Evolutionary conservation across 2,329 filamentous ascomycete species (phyloP).

Genomic region (Clarireedia hainanense): DNA sequence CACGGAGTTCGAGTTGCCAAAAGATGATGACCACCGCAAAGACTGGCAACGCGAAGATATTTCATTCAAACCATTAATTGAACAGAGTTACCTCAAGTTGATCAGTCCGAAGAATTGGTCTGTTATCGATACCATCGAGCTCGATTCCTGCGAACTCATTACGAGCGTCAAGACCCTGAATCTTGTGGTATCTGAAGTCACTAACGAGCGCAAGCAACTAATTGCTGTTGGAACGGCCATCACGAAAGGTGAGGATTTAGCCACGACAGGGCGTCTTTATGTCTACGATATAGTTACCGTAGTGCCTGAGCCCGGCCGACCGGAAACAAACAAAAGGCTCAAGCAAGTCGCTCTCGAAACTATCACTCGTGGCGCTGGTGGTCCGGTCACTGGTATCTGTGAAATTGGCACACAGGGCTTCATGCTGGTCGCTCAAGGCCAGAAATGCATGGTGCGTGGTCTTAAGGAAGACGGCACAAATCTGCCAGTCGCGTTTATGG

Average conservation of each 20-base stretch:
- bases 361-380: slow-evolving; percentile 82
- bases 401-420: slow-evolving; percentile 82
- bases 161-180: slow-evolving; percentile 77
- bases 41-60: slow-evolving; percentile 70
- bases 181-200: slow-evolving; percentile 85
- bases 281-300: slow-evolving; percentile 90
- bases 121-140: slow-evolving; percentile 65
- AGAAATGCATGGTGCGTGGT: slow-evolving; percentile 95
- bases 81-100: slow-evolving; percentile 68
- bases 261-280: slow-evolving; percentile 75
- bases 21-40: slow-evolving; percentile 72
- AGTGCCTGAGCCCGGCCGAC: slow-evolving; percentile 76
- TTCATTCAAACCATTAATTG: slow-evolving; percentile 55
- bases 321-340: slow-evolving; percentile 78
- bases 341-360: slow-evolving; percentile 86
- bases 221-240: slow-evolving; percentile 80
- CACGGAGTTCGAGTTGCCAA: slow-evolving; percentile 73
- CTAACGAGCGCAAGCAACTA: slow-evolving; percentile 75
- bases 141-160: slow-evolving; percentile 69
- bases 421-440: slow-evolving; percentile 83
- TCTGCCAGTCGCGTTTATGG: slow-evolving; percentile 91
- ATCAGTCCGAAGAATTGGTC: slow-evolving; percentile 71
- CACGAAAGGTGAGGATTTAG: slow-evolving; percentile 82
- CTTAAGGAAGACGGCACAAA: slow-evolving; percentile 92
- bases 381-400: slow-evolving; percentile 80